Percentiles rank a stretch among this genome's conserved stretches.
Conservation (phyloP, 1,139 yeast genomes). For the Kodamaea anthophila region DNA sequence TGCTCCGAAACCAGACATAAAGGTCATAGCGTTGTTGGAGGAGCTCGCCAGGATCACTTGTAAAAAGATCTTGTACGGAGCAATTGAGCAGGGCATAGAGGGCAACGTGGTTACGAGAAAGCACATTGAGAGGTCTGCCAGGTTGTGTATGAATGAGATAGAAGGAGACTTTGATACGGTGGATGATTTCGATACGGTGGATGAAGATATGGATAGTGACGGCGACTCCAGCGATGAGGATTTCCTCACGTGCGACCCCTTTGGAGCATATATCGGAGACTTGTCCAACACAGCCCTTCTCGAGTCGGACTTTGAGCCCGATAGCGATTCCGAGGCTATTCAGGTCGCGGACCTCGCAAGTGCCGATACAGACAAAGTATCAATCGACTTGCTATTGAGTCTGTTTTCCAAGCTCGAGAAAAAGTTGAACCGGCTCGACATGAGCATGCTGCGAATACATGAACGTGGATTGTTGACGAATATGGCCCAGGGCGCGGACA, state of each 20-base stretch:
- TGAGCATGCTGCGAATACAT: constrained; percentile 14
- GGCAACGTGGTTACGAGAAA: neutral
- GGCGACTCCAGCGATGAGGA: neutral
- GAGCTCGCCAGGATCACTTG: constrained; percentile 8
- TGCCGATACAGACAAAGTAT: neutral
- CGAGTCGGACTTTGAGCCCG: neutral
- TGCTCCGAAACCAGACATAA: constrained; percentile 6
- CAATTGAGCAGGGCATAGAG: constrained; percentile 5
- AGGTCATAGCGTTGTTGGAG: constrained; percentile 9
- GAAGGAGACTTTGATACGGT: constrained; percentile 10
- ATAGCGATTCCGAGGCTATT: constrained; percentile 1
- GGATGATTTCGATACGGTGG: constrained; percentile 8
- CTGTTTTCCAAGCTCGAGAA: constrained; percentile 1
- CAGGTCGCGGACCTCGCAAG: constrained; percentile 6
- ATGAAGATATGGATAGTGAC: neutral
- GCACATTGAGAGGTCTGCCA: neutral
- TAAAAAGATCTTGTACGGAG: constrained; percentile 7
- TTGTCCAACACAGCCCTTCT: neutral
- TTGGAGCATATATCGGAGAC: constrained; percentile 3
- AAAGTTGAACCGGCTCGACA: constrained; percentile 16
- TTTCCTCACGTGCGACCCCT: neutral
- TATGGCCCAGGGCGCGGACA: constrained; percentile 6
- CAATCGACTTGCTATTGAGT: neutral
- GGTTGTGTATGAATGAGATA: constrained; percentile 5
- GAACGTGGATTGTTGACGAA: constrained; percentile 17